Evolutionary conservation across 2,329 filamentous ascomycete genomes (phyloP).

Genomic region (Colletotrichum phormii): DNA sequence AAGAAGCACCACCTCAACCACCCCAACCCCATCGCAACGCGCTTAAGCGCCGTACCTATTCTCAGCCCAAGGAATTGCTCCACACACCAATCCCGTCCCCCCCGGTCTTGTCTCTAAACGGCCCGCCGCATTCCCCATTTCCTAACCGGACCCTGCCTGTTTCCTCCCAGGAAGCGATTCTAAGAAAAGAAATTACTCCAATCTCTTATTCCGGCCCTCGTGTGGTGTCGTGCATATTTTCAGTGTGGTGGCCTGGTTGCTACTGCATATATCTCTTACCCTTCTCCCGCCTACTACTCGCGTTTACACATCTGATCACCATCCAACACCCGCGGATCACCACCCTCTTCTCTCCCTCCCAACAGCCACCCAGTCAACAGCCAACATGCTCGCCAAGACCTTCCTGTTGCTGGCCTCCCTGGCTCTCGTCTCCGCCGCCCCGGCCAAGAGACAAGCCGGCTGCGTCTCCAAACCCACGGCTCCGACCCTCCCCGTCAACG

Average conservation of each 20-base stretch:
- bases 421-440: slow-evolving; percentile 46
- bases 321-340: slow-evolving; percentile 8
- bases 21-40: slow-evolving; percentile 13
- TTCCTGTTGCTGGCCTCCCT: slow-evolving; percentile 49
- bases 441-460: slow-evolving; percentile 36
- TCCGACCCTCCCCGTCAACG: slow-evolving; percentile 53
- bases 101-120: slow-evolving; percentile 2
- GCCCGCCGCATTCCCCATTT: slow-evolving; percentile 20
- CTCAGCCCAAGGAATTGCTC: slow-evolving; percentile 15
- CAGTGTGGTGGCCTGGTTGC: slow-evolving; percentile 15
- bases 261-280: slow-evolving; percentile 26
- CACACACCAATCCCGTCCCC: slow-evolving; percentile 13
- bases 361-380: not conserved
- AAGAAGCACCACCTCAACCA: not conserved
- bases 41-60: slow-evolving; percentile 37
- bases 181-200: slow-evolving; percentile 27
- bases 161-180: slow-evolving; percentile 21
- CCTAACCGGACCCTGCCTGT: not conserved
- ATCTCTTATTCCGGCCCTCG: not conserved
- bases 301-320: not conserved
- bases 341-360: not conserved
- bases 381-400: slow-evolving; percentile 44
- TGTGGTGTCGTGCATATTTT: not conserved
- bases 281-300: not conserved
- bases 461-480: slow-evolving; percentile 38